phyloP scores from a whole-genome alignment of 371 early-diverging fungal species.

The Mucor piriformis region DNA sequence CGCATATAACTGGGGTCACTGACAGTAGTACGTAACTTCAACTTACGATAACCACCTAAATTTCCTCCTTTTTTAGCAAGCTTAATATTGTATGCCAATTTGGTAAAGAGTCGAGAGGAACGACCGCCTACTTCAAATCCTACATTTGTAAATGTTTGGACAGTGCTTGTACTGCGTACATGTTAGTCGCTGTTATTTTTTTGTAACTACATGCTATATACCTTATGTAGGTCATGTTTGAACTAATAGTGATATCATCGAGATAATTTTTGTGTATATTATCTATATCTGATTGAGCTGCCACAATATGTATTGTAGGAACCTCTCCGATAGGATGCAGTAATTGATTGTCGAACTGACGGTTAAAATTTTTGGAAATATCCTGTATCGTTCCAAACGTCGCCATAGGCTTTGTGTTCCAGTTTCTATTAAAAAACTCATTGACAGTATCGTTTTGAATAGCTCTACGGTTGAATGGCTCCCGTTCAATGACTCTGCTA shows the following conservation, averaged over 20 bases:
- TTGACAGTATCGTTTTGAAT: conserved; percentile 5
- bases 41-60: conserved; percentile 18
- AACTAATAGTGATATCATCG: conserved; percentile 24
- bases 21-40: conserved; percentile 25
- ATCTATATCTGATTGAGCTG: conserved; percentile 20
- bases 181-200: not conserved
- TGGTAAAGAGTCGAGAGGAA: conserved; percentile 29
- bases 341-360: conserved; percentile 4
- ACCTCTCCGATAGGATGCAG: conserved; percentile 35
- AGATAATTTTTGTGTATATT: conserved; percentile 26
- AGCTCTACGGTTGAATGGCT: conserved; percentile 10
- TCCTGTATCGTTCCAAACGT: conserved; percentile 4
- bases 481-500: conserved; percentile 8
- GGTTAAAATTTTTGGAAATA: conserved; percentile 14
- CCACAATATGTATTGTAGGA: conserved; percentile 34
- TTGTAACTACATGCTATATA: not conserved
- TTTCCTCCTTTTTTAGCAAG: conserved; percentile 20
- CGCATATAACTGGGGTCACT: conserved; percentile 51
- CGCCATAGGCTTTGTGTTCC: conserved; percentile 9
- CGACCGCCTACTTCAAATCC: conserved; percentile 37
- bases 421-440: conserved; percentile 25
- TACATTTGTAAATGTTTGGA: conserved; percentile 21
- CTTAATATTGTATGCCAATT: conserved; percentile 41
- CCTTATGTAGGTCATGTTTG: conserved; percentile 37
- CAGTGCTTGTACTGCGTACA: conserved; percentile 16